phyloP scores from a whole-genome alignment of 2,329 filamentous ascomycete genomes.

The Fusarium falciforme region DNA sequence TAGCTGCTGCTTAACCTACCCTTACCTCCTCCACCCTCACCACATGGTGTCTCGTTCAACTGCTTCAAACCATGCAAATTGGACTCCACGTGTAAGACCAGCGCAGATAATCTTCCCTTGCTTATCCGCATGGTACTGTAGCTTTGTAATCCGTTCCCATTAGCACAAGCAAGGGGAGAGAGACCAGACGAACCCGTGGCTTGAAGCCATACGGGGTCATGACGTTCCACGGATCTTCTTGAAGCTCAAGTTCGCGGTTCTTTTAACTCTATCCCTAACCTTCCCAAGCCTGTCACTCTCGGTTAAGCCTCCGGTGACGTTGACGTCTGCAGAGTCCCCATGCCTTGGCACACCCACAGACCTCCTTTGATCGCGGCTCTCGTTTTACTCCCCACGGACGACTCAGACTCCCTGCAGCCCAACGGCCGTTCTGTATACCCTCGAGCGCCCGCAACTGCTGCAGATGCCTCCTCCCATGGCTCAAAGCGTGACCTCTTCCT shows the following conservation, averaged over 20 bases:
- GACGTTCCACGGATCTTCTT: background rate
- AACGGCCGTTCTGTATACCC: slow-evolving; percentile 1
- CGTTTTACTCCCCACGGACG: background rate
- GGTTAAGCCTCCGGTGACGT: background rate
- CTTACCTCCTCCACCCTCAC: background rate
- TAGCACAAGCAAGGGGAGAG: background rate
- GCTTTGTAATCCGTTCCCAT: background rate
- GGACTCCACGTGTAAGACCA: background rate
- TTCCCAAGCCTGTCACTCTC: background rate
- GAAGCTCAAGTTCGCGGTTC: background rate
- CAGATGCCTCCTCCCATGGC: background rate
- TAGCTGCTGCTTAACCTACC: background rate
- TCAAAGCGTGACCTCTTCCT: background rate
- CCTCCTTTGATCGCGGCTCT: background rate
- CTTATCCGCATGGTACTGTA: background rate
- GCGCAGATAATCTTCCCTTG: background rate
- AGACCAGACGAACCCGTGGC: background rate
- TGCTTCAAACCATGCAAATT: background rate
- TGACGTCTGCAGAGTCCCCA: background rate
- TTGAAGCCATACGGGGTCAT: background rate
- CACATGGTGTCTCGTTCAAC: background rate
- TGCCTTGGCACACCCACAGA: background rate
- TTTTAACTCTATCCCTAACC: background rate
- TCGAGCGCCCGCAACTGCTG: slow-evolving; percentile 5
- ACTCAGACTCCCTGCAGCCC: background rate